Evolutionary conservation across 441 rosid genomes (phyloP), one percentile per base, ranked within the genome.

Genomic region (Arabidopsis hybrid): DNA sequence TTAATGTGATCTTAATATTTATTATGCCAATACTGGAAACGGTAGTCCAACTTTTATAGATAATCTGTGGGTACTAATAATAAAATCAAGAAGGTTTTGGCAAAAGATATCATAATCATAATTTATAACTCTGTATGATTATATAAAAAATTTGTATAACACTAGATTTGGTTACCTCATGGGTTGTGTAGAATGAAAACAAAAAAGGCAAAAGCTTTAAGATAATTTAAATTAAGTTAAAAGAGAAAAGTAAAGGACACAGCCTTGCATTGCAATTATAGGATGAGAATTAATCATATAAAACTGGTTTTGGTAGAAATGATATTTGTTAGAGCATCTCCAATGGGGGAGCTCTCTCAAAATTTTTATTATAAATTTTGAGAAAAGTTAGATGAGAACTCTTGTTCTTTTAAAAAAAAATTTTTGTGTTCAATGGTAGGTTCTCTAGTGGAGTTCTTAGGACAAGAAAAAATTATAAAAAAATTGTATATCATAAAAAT

Each of bases 101-200:
- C 35, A 57, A 58, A 57, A 58, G 13, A 60, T 38, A 57, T 29
- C 62, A 42, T 32, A 62, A 26, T 21, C 35, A 36, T 35, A 3
- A 11, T 36, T 11, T 46, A 7, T 38, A 69, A 31, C 5, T 21
- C 7, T 35, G 5, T 46, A 56, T 62, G 39, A 52, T 52, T 49
- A 39, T 18, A 58, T 65, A 31, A 13, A n/a, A 56, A 16, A 26
- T 9, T 36, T 63, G 36, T 43, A 73, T 60, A 60, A 60, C 74
- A 72, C 77, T 78, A 78, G 77, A 78, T 78, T 78, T 72, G 81
- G 73, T 72, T 60, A 45, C 60, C 67, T 69, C 67, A 76, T 69
- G 72, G 43, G 46, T 61, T 56, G 53, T 56, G 53, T 67, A 49
- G 74, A 67, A 72, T 78, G 65, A 67, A 78, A 66, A 77, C 73